Evolutionary conservation across 768 basidiomycete species (phyloP).

Genomic region (Lactarius indigo): DNA sequence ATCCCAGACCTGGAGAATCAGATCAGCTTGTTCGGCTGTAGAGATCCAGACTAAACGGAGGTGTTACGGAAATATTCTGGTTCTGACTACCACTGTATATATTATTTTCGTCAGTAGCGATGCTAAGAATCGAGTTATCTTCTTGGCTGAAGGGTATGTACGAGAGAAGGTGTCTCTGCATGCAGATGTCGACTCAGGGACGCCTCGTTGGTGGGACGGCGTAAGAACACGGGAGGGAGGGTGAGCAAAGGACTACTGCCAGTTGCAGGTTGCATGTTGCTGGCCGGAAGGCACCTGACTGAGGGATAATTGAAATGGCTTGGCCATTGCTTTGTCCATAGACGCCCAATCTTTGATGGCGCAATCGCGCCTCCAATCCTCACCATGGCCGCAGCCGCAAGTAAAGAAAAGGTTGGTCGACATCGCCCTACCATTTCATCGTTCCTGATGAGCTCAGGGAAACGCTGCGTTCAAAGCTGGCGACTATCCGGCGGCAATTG

Average conservation of each 20-base stretch:
- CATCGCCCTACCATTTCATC: neutral
- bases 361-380: neutral
- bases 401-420: slow-evolving; percentile 14
- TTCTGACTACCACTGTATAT: slow-evolving; percentile 28
- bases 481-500: slow-evolving; percentile 75
- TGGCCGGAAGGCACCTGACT: neutral
- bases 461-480: slow-evolving; percentile 82
- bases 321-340: neutral
- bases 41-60: neutral
- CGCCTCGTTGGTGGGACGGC: slow-evolving; percentile 1
- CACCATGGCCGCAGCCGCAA: neutral
- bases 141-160: slow-evolving; percentile 20
- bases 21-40: neutral
- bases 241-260: slow-evolving; percentile 1
- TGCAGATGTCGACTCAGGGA: slow-evolving; percentile 24
- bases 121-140: slow-evolving; percentile 16
- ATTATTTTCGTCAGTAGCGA: slow-evolving; percentile 16
- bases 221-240: slow-evolving; percentile 16
- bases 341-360: neutral
- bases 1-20: slow-evolving; percentile 74
- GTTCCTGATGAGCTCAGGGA: slow-evolving; percentile 51
- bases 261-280: slow-evolving; percentile 5
- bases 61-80: slow-evolving; percentile 20
- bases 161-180: slow-evolving; percentile 12
- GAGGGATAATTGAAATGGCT: too few relatives aligned